phyloP scores from a whole-genome alignment of 2,329 filamentous ascomycete genomes.

The Neurospora sp. region DNA sequence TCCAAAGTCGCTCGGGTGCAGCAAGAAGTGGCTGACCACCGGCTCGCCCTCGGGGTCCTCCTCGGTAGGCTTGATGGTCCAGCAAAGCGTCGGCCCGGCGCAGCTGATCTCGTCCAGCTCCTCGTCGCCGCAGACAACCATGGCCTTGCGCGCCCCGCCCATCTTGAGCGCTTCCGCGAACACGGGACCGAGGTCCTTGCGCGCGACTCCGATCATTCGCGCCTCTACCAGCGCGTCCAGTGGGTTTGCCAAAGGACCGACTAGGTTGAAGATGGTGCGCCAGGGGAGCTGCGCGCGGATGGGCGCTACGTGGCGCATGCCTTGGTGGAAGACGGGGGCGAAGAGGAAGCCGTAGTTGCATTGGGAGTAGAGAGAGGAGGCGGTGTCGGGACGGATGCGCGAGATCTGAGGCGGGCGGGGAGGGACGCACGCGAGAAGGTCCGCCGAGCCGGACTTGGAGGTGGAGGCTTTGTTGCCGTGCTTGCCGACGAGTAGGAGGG shows the following conservation, averaged over 20 bases:
- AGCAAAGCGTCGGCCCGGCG: slow-evolving; percentile 80
- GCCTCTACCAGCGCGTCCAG: slow-evolving; percentile 79
- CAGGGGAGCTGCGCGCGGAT: slow-evolving; percentile 84
- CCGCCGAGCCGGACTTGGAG: slow-evolving; percentile 89
- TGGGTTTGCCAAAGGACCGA: slow-evolving; percentile 87
- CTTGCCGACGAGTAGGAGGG: slow-evolving; percentile 78
- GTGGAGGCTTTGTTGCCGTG: slow-evolving; percentile 95
- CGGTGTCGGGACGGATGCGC: slow-evolving; percentile 61
- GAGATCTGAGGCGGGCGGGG: slow-evolving; percentile 65
- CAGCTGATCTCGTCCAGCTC: slow-evolving; percentile 94
- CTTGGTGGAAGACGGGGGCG: slow-evolving; percentile 91
- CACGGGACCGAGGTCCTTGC: slow-evolving; percentile 75
- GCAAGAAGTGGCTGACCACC: slow-evolving; percentile 63
- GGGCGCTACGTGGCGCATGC: slow-evolving; percentile 80
- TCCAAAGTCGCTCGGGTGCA: slow-evolving; percentile 82
- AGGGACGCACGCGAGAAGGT: slow-evolving; percentile 69
- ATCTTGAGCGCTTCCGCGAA: slow-evolving; percentile 79
- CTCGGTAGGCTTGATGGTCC: slow-evolving; percentile 55
- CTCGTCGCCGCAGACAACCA: slow-evolving; percentile 89
- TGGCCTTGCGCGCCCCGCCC: slow-evolving; percentile 67
- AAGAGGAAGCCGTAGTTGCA: slow-evolving; percentile 95
- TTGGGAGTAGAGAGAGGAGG: slow-evolving; percentile 62
- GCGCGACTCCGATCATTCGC: slow-evolving; percentile 84
- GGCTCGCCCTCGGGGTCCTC: slow-evolving; percentile 31
- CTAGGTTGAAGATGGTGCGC: slow-evolving; percentile 94